A percentile compares a stretch with the other conserved stretches of the same genome.
These are phyloP conservation scores for Amanita phalloides DNA, from an alignment of 768 basidiomycete genomes.

Conservation along the genomic window DNA sequence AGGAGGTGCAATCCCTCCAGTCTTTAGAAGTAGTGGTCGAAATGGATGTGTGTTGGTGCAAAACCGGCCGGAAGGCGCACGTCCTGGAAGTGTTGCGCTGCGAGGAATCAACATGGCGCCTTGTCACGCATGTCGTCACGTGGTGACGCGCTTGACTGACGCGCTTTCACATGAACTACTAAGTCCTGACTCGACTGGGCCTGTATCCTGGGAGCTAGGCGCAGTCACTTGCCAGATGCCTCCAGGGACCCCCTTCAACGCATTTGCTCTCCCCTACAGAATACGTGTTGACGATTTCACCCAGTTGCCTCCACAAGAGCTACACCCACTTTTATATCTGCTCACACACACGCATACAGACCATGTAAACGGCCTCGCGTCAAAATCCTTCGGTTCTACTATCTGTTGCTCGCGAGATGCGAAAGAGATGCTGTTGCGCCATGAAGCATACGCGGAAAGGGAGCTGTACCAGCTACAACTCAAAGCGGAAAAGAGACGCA, in stretches of 20 bases:
- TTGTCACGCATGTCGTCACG: neutral
- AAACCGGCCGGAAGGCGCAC: too few species aligned
- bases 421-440: slow-evolving; percentile 74
- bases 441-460: slow-evolving; percentile 63
- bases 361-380: slow-evolving; percentile 68
- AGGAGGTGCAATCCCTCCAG: neutral
- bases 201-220: neutral
- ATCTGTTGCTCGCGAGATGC: slow-evolving; percentile 78
- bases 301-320: slow-evolving; percentile 19
- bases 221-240: slow-evolving; percentile 40
- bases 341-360: slow-evolving; percentile 88
- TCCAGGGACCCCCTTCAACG: slow-evolving; percentile 63
- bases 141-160: neutral
- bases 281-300: slow-evolving; percentile 87
- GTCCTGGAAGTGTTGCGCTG: too few species aligned
- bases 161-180: neutral
- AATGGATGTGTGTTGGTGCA: neutral
- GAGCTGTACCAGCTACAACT: slow-evolving; percentile 42
- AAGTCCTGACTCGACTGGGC: neutral
- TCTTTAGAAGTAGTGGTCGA: neutral
- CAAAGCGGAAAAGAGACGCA: slow-evolving; percentile 39
- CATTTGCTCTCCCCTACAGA: slow-evolving; percentile 65
- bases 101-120: too few species aligned
- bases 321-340: slow-evolving; percentile 50
- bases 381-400: slow-evolving; percentile 59